phyloP scores from a whole-genome alignment of 1,284 basidiomycete genomes.

The Pseudozyma pruni region DNA sequence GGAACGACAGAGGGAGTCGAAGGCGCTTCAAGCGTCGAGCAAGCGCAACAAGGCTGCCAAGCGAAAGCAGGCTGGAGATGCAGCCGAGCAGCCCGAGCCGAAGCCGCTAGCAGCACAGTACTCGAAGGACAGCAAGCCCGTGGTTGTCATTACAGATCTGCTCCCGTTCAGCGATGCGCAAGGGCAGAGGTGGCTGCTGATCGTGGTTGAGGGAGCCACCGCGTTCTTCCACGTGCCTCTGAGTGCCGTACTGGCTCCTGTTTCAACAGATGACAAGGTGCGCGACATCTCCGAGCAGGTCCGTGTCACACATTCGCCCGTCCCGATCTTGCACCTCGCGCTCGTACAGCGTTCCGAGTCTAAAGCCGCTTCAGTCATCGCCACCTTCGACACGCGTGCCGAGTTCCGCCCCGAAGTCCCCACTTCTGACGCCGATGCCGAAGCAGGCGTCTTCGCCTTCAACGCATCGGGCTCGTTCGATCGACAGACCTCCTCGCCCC shows the following conservation, averaged over 20 bases:
- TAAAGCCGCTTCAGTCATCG: conserved; percentile 11
- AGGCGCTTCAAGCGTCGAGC: conserved; percentile 22
- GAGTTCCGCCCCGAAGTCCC: conserved; percentile 28
- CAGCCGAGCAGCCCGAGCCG: conserved; percentile 5
- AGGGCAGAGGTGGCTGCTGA: conserved; percentile 34
- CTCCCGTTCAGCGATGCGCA: conserved; percentile 33
- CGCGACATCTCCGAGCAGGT: conserved; percentile 35
- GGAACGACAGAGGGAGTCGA: conserved; percentile 43
- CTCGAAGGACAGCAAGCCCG: conserved; percentile 33
- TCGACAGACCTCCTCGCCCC: conserved; percentile 9
- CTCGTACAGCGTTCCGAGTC: conserved; percentile 7
- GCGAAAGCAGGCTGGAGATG: conserved; percentile 27
- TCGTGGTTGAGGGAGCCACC: conserved; percentile 56
- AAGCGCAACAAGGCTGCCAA: conserved; percentile 44
- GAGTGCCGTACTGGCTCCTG: conserved; percentile 22
- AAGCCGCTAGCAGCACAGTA: conserved; percentile 32
- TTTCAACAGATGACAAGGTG: conserved; percentile 11
- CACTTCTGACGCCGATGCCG: conserved; percentile 1
- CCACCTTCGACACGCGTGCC: conserved; percentile 39
- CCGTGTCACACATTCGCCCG: conserved; percentile 25
- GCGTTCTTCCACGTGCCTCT: conserved; percentile 53
- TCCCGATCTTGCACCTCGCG: conserved; percentile 46
- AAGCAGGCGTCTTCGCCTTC: conserved; percentile 25
- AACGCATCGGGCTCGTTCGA: conserved; percentile 16
- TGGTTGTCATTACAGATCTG: conserved; percentile 51